These are phyloP conservation scores for Nissolia schottii DNA, from an alignment of 306 rosid genomes.

Conservation along the genomic window DNA sequence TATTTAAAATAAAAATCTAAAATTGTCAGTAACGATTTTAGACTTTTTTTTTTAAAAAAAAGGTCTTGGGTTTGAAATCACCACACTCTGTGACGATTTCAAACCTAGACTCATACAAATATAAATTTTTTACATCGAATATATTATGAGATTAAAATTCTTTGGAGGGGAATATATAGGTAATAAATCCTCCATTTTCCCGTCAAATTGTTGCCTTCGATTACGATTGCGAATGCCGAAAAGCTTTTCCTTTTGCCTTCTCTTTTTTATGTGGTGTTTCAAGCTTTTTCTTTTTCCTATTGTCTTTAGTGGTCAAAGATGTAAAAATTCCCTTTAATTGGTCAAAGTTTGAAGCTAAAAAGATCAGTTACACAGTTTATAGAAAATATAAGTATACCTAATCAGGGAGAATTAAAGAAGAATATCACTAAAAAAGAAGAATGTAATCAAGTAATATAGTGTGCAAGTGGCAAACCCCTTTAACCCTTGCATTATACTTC, in stretches of 20 bases:
- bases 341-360: conserved; percentile 26
- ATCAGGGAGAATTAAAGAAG: background rate
- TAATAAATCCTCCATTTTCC: no score
- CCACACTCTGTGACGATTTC: no score
- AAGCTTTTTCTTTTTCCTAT: background rate
- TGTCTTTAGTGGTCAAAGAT: no score
- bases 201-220: background rate
- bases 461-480: background rate
- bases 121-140: no score
- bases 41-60: no score
- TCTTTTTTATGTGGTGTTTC: background rate
- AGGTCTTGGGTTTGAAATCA: no score
- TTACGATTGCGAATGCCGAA: conserved; percentile 2
- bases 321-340: conserved; percentile 5
- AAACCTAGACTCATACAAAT: no score
- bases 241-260: background rate
- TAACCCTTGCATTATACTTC: no score
- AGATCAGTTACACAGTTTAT: background rate
- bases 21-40: no score
- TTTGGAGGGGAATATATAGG: no score
- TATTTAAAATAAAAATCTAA: no score
- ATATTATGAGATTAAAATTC: no score
- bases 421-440: background rate
- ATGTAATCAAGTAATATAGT: background rate
- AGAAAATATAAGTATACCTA: background rate